A percentile compares a stretch with the other conserved stretches of the same genome.
Conservation (phyloP, 352 stramenopile species). For the Detonula confervacea region DNA sequence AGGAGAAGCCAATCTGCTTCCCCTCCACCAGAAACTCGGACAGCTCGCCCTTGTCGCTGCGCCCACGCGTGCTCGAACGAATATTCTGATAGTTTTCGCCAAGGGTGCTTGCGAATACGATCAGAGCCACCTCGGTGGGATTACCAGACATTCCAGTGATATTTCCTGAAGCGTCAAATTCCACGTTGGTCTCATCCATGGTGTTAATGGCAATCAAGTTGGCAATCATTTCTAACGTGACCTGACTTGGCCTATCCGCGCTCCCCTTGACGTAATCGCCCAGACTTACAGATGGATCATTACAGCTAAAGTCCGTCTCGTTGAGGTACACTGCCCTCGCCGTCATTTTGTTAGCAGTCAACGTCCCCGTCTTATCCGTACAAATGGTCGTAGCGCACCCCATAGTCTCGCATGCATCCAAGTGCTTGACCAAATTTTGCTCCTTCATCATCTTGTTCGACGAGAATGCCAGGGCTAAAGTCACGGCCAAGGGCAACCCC, state of each 20-base stretch:
- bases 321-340: constrained; percentile 90
- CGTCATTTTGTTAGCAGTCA: constrained; percentile 99
- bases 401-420: constrained; percentile 98
- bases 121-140: constrained; percentile 88
- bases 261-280: constrained; percentile 62
- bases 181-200: constrained; percentile 80
- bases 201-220: constrained; percentile 72
- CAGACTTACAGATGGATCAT: constrained; percentile 61
- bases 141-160: constrained; percentile 73
- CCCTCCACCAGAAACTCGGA: constrained; percentile 70
- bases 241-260: constrained; percentile 23
- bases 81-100: constrained; percentile 78
- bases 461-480: constrained; percentile 95
- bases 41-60: constrained; percentile 64
- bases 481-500: constrained; percentile 96
- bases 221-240: constrained; percentile 57
- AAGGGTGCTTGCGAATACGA: constrained; percentile 81
- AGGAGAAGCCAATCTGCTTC: constrained; percentile 90
- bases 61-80: constrained; percentile 65
- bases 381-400: constrained; percentile 98
- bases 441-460: constrained; percentile 98
- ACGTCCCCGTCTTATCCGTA: constrained; percentile 94
- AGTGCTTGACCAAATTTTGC: constrained; percentile 97
- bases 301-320: constrained; percentile 67
- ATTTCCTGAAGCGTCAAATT: constrained; percentile 51